Base-by-base conservation (phyloP, 108 stramenopile species). In the Cyclotella cryptica region DNA sequence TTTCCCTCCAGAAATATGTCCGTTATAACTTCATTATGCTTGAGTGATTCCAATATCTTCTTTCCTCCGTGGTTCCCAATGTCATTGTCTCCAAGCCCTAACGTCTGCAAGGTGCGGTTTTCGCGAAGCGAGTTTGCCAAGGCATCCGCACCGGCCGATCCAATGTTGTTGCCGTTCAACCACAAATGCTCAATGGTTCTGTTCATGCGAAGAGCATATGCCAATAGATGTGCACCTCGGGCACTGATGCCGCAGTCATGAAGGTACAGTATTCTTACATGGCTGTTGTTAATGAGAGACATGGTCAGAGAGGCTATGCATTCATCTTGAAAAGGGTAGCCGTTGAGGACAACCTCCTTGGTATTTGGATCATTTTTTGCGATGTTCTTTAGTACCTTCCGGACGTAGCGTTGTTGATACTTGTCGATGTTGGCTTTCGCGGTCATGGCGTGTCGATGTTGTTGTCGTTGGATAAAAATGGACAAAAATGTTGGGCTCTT, bases 1-100 rank as follows among this genome's bases (percentile, higher is more conserved):
- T 78, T 78, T 15, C 77, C 77, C 41, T 78, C 77, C 15, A 78
- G 19, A 55, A 78, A 78, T 45, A 78, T 57, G 42, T 65, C 77
- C 5, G 63, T 71, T 10, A 78, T 71, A 12, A 52, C 29, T 4
- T 53, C 7, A 70, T 84, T 84, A 26, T 69, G 43, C 18, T 59
- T 72, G 26, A 74, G 28, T 19, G 66, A 62, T 60, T 78, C 65
- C 11, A 60, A 28, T 18, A 85, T 29, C n/a, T 69, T 39, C 52
- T 75, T 72, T 15, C 79, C 84, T 28, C 84, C 84, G 22, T 70
- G 65, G 64, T 85, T 78, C 2, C 76, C 74, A 29, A 85, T 80
- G 26, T 67, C 51, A 52, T 85, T 80, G 13, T 55, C 19, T 24
- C 44, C 28, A 44, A 81, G 35, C 15, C 62, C 76, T 18, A 85